Percentiles rank a stretch among this genome's conserved stretches.
Conservation (phyloP, 176 grass and related monocot species). For the Secale cereale region DNA sequence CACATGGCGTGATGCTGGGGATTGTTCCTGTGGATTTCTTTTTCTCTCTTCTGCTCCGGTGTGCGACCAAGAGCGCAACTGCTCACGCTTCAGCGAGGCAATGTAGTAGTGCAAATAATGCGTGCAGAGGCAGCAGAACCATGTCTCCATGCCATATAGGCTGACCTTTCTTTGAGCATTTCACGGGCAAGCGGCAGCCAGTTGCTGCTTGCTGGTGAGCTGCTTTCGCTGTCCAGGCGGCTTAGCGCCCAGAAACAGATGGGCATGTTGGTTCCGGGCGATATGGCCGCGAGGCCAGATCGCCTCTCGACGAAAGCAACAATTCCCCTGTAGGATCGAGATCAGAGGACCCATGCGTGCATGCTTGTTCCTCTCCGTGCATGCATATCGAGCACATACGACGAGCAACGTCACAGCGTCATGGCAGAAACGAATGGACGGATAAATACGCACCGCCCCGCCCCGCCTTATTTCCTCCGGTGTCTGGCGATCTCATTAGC, state of each 20-base stretch:
- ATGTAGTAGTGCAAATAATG: not conserved
- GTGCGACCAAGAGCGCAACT: not conserved
- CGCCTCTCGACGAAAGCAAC: constrained; percentile 3
- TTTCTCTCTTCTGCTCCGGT: not conserved
- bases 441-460: not conserved
- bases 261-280: constrained; percentile 3
- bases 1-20: constrained; percentile 41
- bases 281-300: not conserved
- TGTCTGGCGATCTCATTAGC: not conserved
- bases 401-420: not conserved
- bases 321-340: not conserved
- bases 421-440: not conserved
- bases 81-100: not conserved
- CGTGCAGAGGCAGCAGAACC: not conserved
- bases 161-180: not conserved
- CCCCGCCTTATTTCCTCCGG: not conserved
- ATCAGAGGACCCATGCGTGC: constrained; percentile 4
- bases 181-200: not conserved
- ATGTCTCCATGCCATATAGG: constrained; percentile 3
- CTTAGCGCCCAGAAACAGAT: constrained; percentile 12
- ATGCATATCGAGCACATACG: not conserved
- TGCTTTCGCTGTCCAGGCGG: constrained; percentile 18
- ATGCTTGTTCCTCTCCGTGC: constrained; percentile 6
- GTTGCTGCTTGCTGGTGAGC: not conserved
- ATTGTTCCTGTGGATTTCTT: constrained; percentile 26